phyloP scores from a whole-genome alignment of 371 early-diverging fungal genomes.

The Mucor piriformis region DNA sequence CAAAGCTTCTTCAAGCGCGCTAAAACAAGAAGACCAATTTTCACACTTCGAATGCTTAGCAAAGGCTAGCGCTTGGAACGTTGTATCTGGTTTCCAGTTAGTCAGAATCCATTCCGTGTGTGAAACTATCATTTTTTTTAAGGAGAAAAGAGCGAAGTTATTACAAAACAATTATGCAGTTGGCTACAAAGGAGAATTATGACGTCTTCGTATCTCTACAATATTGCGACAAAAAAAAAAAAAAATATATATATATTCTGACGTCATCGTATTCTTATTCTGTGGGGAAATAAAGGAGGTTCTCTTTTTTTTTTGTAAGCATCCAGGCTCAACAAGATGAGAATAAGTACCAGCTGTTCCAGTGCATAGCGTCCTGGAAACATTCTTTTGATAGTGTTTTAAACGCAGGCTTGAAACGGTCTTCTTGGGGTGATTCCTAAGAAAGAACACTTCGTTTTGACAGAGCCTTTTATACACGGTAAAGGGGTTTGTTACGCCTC shows the following conservation, averaged over 20 bases:
- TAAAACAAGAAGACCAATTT: neutral
- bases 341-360: conserved; percentile 10
- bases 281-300: too few species aligned
- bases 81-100: neutral
- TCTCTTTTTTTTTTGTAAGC: too few species aligned
- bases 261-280: too few species aligned
- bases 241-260: too few species aligned
- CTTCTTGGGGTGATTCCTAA: conserved; percentile 5
- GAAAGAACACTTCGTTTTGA: conserved; percentile 1
- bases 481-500: conserved; percentile 9
- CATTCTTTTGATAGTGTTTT: neutral
- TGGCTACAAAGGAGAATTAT: too few species aligned
- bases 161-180: too few species aligned
- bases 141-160: too few species aligned
- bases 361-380: conserved; percentile 11
- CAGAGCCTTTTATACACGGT: conserved; percentile 7
- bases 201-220: too few species aligned
- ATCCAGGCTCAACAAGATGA: too few species aligned
- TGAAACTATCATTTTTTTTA: too few species aligned
- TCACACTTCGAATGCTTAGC: neutral
- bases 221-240: too few species aligned
- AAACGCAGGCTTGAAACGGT: conserved; percentile 14
- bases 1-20: neutral
- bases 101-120: neutral
- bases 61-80: neutral